Base-by-base conservation (phyloP, 176 grass and related monocot species). In the Oryza glaberrima region DNA sequence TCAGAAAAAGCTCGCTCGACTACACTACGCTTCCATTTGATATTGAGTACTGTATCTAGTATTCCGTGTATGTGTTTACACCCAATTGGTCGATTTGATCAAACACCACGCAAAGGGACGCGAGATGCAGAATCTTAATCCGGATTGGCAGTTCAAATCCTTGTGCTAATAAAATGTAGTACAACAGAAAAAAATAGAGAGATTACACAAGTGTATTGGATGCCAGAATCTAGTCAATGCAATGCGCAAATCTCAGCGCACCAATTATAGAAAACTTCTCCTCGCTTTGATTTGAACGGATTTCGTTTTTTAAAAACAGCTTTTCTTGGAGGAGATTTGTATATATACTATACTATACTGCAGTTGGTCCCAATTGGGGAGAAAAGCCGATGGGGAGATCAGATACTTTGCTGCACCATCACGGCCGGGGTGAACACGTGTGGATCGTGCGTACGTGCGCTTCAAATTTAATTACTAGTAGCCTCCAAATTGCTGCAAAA, bases 381-480 rank as follows among this genome's bases (percentile, higher is more conserved):
- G n/a, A 20, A 63, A 16, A 47, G 32, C 63, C 77, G 26, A 43
- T 16, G 3, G 71, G 25, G 45, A 49, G 43, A 73, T 11, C 20
- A 74, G 72, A 51, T 87, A 51, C 65, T 82, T 81, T 63, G 38
- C 65, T 22, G 79, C 72, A 23, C 71, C 26, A 34, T 11, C 72
- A 79, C 73, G 73, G 26, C 26, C 51, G 68, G 63, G 63, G 66
- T 65, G 47, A 78, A 72, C 76, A 72, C 75, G 23, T 43, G 77
- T 9, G 14, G 32, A 43, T 11, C 60, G 44, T 58, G 44, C 41
- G 80, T 15, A 45, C 41, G 47, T 34, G 23, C 66, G 14, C 0
- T 1, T 61, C 38, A 43, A 12, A 38, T 73, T 56, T 67, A 76
- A 32, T 3, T 32, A 32, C 30, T 32, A 32, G 30, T 19, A n/a